These are phyloP conservation scores for Coemansia sp. DNA, from an alignment of 192 early-diverging fungal genomes.

Conservation along the genomic window DNA sequence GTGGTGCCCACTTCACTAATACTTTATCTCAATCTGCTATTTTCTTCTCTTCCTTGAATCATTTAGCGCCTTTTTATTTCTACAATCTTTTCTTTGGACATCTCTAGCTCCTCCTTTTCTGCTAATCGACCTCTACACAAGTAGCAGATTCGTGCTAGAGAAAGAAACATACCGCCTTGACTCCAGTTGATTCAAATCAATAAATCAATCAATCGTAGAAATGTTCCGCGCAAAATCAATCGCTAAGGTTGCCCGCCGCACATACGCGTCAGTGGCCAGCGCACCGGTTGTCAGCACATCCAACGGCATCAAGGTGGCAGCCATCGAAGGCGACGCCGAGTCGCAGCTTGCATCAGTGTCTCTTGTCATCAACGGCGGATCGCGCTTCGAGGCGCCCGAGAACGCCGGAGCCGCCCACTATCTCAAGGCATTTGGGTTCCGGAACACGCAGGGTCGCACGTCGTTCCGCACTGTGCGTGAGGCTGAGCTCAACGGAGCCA, in stretches of 20 bases:
- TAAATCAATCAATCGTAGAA: background rate
- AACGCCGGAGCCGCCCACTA: constrained; percentile 85
- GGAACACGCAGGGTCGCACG: constrained; percentile 79
- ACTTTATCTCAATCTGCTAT: background rate
- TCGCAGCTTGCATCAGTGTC: constrained; percentile 76
- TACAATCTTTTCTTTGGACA: no score
- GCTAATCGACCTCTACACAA: no score
- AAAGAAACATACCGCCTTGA: background rate
- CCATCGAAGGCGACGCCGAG: constrained; percentile 7
- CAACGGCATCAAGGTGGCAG: constrained; percentile 51
- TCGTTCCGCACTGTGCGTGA: constrained; percentile 86
- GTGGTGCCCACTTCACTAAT: background rate
- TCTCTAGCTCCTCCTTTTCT: no score
- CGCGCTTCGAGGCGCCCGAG: constrained; percentile 74
- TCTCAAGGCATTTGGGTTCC: constrained; percentile 87
- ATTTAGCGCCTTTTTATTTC: no score
- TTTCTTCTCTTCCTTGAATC: background rate
- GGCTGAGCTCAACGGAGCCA: constrained; percentile 87
- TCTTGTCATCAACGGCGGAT: constrained; percentile 85
- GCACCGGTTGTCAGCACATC: constrained; percentile 27
- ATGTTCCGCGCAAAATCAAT: constrained; percentile 30
- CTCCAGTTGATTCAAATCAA: no score
- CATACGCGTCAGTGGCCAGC: constrained; percentile 41
- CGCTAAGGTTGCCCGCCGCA: constrained; percentile 22
- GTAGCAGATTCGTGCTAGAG: no score